Evolutionary conservation across 139 green algal species (phyloP).

Genomic region (Micractinium sp.): DNA sequence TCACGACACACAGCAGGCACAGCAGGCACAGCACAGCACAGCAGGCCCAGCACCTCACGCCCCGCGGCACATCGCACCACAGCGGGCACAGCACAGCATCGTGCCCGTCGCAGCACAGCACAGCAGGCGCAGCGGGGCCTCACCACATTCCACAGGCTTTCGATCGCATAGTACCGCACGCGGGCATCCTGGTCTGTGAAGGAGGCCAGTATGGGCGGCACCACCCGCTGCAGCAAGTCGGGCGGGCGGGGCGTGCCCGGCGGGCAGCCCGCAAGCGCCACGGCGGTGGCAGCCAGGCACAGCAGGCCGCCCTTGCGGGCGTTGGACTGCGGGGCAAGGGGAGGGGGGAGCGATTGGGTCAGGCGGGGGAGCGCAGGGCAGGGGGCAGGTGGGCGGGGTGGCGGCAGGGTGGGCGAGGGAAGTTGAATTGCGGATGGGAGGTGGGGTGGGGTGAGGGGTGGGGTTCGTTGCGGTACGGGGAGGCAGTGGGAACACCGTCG

Average conservation of each 20-base stretch:
- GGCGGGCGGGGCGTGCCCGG: conserved; percentile 8
- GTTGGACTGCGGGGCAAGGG: conserved; percentile 80
- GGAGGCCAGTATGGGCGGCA: conserved; percentile 88
- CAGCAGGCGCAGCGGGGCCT: not conserved
- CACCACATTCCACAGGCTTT: conserved; percentile 96
- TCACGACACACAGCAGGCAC: not conserved
- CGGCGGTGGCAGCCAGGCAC: conserved; percentile 90
- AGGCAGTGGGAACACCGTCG: too few relatives aligned
- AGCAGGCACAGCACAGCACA: not conserved
- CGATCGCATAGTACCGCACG: conserved; percentile 95
- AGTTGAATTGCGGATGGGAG: too few relatives aligned
- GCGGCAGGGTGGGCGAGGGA: too few relatives aligned
- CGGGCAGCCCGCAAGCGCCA: conserved; percentile 74
- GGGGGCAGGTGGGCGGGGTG: not conserved
- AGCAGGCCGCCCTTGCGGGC: conserved; percentile 93
- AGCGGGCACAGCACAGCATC: not conserved
- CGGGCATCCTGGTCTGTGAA: conserved; percentile 86
- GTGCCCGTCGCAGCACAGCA: not conserved
- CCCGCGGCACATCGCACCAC: too few relatives aligned
- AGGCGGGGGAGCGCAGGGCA: not conserved
- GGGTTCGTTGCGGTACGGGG: too few relatives aligned
- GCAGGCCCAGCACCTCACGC: not conserved
- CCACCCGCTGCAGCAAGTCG: conserved; percentile 54
- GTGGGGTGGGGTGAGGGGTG: too few relatives aligned
- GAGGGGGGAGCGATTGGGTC: not conserved